phyloP scores from a whole-genome alignment of 192 early-diverging fungal species.

The Coemansia sp. region DNA sequence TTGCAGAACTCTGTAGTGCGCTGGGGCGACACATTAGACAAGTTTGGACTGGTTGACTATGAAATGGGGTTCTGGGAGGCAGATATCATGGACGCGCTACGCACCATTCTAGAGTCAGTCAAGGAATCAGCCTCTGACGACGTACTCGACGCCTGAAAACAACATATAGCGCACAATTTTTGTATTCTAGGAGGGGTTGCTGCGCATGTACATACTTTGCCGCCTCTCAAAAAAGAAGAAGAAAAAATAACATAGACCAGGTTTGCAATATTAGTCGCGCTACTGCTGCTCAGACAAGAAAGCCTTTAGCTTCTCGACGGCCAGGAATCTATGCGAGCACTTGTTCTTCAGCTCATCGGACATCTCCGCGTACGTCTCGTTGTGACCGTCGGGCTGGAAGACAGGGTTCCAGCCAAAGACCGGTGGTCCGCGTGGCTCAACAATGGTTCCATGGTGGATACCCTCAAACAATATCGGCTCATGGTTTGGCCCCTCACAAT shows the following conservation, averaged over 20 bases:
- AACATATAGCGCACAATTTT: background rate
- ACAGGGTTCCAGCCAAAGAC: slow-evolving; percentile 97
- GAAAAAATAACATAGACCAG: background rate
- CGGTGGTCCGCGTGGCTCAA: slow-evolving; percentile 77
- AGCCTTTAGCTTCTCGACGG: slow-evolving; percentile 70
- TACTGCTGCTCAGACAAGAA: slow-evolving; percentile 35
- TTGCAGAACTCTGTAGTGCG: slow-evolving; percentile 62
- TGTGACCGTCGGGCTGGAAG: slow-evolving; percentile 82
- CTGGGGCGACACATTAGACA: slow-evolving; percentile 73
- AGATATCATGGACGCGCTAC: slow-evolving; percentile 71
- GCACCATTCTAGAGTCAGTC: slow-evolving; percentile 49
- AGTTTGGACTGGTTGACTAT: slow-evolving; percentile 82
- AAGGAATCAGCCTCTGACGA: slow-evolving; percentile 2
- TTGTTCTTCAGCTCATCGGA: slow-evolving; percentile 80
- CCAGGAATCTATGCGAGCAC: slow-evolving; percentile 86
- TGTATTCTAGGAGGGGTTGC: background rate
- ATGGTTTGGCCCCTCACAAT: slow-evolving; percentile 75
- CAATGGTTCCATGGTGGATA: slow-evolving; percentile 78
- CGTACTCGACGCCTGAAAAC: background rate
- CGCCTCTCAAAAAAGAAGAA: background rate
- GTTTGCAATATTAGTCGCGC: background rate
- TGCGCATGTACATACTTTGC: background rate
- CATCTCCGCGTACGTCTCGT: slow-evolving; percentile 88
- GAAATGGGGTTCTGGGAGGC: slow-evolving; percentile 82
- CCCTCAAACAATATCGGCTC: slow-evolving; percentile 93